Percentiles rank a stretch among this genome's conserved stretches.
These are phyloP conservation scores for Xylariomycetidae sp. DNA, from an alignment of 2,329 filamentous ascomycete species.

Conservation along the genomic window DNA sequence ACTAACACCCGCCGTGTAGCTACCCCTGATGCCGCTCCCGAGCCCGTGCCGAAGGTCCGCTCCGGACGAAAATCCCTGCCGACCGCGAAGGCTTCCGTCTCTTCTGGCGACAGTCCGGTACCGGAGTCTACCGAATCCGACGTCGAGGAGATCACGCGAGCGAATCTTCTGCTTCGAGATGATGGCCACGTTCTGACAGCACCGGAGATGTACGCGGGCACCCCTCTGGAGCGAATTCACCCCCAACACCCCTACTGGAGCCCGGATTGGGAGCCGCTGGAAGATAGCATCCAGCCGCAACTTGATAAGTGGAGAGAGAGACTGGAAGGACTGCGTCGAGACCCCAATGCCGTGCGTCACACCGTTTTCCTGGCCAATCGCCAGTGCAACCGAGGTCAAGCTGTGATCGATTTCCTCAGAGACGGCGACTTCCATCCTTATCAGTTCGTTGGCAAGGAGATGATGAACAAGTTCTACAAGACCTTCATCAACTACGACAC, in stretches of 20 bases:
- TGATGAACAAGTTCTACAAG: constrained; percentile 35
- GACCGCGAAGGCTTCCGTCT: constrained; percentile 19
- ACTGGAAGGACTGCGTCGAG: constrained; percentile 26
- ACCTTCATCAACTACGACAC: constrained; percentile 48
- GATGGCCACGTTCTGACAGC: constrained; percentile 44
- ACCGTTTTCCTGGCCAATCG: constrained; percentile 48
- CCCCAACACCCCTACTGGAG: constrained; percentile 51
- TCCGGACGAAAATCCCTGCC: constrained; percentile 25
- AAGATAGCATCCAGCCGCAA: constrained; percentile 34
- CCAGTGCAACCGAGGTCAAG: constrained; percentile 49
- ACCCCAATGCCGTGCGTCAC: constrained; percentile 23
- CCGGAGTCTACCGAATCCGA: constrained; percentile 9
- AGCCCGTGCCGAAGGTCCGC: constrained; percentile 21
- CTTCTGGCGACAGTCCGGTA: constrained; percentile 16
- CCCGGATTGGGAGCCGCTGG: constrained; percentile 42
- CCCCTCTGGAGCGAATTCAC: constrained; percentile 46
- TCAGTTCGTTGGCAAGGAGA: constrained; percentile 48
- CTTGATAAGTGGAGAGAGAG: constrained; percentile 44
- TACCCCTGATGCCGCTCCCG: constrained; percentile 12
- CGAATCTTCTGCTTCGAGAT: constrained; percentile 39
- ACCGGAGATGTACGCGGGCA: constrained; percentile 46
- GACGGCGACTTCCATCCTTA: constrained; percentile 49
- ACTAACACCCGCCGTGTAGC: constrained; percentile 16
- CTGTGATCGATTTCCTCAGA: constrained; percentile 46
- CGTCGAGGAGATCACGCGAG: constrained; percentile 37